Base-by-base conservation (phyloP, 2,329 filamentous ascomycete genomes). In the Scedosporium minutisporum region DNA sequence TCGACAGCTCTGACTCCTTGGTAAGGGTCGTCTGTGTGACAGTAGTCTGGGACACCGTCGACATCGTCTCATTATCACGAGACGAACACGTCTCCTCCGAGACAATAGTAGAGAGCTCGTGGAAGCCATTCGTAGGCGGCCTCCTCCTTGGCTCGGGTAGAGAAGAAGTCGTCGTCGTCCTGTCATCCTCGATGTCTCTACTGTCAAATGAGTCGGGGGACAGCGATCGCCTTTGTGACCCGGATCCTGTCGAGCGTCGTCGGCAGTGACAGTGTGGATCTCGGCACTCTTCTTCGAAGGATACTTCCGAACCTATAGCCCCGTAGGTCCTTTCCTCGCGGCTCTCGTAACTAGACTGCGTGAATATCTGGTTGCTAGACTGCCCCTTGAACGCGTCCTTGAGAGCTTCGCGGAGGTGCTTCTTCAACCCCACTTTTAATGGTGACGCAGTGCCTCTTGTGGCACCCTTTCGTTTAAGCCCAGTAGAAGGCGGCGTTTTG, bases 311-410 rank as follows among this genome's bases (percentile, higher is more conserved):
- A 2, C 64, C 63, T 16, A 64, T 21, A 16, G 51, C 64, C 9
- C 69, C 68, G 38, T 70, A 72, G 5, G 67, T 68, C 3, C 74
- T 72, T 60, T 80, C 75, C 63, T 81, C 76, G 33, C 74, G 78
- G 60, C 78, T 81, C 44, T 80, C 77, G 64, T 83, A 83, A 27
- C 77, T 74, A 64, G 75, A 75, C 1, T 79, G 76, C 14, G 76
- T 75, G 4, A 78, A 73, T 21, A 74, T 73, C 63, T 80, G 75
- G 9, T 76, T 76, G 3, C 72, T 77, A 1, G 85, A 87, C 69
- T 87, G 84, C 33, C 85, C 85, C 46, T 80, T 80, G 67, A 88
- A 87, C 3, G 84, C 85, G 64, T 85, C 84, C 62, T 82, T 82
- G 7, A 88, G 72, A 57, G 80, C 79, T 48, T 86, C 85, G 23